A percentile compares a stretch with the other conserved stretches of the same genome.
Evolutionary conservation across 2,329 filamentous ascomycete species (phyloP).

Genomic region (Cytospora piceae): DNA sequence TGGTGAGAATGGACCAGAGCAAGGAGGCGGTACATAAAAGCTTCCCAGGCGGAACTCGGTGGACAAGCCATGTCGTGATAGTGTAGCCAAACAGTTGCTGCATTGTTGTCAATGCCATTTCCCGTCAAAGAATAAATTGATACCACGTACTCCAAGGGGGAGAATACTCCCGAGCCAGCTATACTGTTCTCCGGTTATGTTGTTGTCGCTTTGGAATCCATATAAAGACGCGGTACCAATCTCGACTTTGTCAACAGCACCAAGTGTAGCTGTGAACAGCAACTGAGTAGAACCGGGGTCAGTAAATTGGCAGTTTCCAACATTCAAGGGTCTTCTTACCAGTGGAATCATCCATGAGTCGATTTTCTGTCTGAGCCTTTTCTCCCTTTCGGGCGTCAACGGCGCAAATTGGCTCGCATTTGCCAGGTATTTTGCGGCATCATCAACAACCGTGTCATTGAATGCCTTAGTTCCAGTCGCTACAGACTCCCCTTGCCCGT

Average conservation of each 20-base stretch:
- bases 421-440: conserved; percentile 26
- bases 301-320: conserved; percentile 1
- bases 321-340: conserved; percentile 28
- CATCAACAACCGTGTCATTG: conserved; percentile 6
- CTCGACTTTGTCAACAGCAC: conserved; percentile 41
- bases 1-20: conserved; percentile 38
- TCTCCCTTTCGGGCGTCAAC: conserved; percentile 39
- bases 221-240: conserved; percentile 42
- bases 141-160: conserved; percentile 35
- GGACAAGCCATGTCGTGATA: conserved; percentile 36
- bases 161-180: conserved; percentile 41
- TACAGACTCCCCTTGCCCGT: conserved; percentile 12
- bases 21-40: conserved; percentile 36
- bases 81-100: conserved; percentile 35
- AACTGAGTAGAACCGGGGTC: conserved; percentile 30
- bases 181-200: conserved; percentile 40
- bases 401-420: conserved; percentile 22
- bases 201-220: conserved; percentile 40
- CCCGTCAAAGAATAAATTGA: neutral
- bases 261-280: conserved; percentile 37
- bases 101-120: conserved; percentile 20
- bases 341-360: conserved; percentile 37
- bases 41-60: conserved; percentile 36
- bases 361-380: conserved; percentile 37
- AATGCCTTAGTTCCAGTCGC: neutral